A percentile compares a stretch with the other conserved stretches of the same genome.
Evolutionary conservation across 495 filamentous ascomycete species (phyloP).

Genomic region (Penicillium desertorum): DNA sequence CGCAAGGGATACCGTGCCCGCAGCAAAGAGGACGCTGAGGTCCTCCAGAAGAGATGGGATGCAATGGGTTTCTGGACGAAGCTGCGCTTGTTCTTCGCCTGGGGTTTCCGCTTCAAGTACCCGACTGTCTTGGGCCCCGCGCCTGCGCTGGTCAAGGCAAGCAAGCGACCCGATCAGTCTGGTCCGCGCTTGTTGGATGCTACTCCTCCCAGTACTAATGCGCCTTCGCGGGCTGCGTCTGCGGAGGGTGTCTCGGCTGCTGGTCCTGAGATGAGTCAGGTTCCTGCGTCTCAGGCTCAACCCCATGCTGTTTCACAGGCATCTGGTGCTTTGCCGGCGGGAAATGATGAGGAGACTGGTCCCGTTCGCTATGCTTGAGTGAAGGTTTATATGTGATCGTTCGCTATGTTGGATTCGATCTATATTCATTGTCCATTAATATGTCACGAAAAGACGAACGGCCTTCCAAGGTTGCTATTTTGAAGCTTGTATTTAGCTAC

Average conservation of each 20-base stretch:
- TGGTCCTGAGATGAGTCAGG: constrained; percentile 16
- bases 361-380: constrained; percentile 7
- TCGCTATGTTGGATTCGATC: not conserved
- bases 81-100: constrained; percentile 48
- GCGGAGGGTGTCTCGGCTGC: not conserved
- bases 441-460: not conserved
- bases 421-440: not conserved
- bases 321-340: constrained; percentile 1
- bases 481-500: not conserved
- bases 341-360: constrained; percentile 4
- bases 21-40: constrained; percentile 39
- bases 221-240: constrained; percentile 4
- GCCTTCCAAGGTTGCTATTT: not conserved
- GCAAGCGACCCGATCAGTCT: constrained; percentile 28
- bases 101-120: constrained; percentile 53
- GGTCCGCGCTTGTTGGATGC: constrained; percentile 21
- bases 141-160: constrained; percentile 27
- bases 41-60: constrained; percentile 46
- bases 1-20: constrained; percentile 41
- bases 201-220: constrained; percentile 7
- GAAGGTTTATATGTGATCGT: not conserved
- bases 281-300: not conserved
- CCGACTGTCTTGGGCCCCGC: constrained; percentile 38
- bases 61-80: constrained; percentile 36
- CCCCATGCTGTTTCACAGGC: not conserved